Evolutionary conservation across 768 basidiomycete genomes (phyloP), one percentile per base, ranked within the genome.

Genomic region (Agrocybe pediades): DNA sequence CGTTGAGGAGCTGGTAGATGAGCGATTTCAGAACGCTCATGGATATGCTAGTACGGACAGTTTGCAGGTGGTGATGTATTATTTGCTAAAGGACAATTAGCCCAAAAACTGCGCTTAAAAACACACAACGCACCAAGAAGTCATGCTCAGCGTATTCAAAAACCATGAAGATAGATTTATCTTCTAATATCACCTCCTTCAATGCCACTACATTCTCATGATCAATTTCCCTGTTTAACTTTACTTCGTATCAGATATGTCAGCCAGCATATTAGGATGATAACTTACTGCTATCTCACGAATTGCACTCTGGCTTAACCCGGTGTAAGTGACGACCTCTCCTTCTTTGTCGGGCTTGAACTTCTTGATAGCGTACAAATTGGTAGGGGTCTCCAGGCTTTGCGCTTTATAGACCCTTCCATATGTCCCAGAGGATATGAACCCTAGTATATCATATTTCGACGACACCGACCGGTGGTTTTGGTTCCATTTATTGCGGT

Each of bases 261-360:
- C 23, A 42, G 19, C 9, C 33, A 13, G 33, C n/a, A n/a, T 36
- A 36, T 36, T 36, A 24, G 11, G 33, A 36, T 4, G n/a, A 4
- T 15, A 4, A 36, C 5, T 5, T 36, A 36, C 33, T 3, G 95
- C 92, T 58, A 98, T 98, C 71, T 99, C 96, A 54, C 96, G 80
- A 62, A 94, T 92, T 2, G 96, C 96, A 71, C 92, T 95, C 74
- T 99, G 96, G 68, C 92, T 95, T 62, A 99, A 94, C 2, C 96
- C 97, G 9, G 96, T 98, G 68, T 98, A 99, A 0, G 94, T 94
- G 49, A 89, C 74, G 1, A 95, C 86, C 66, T 98, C 97, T 20
- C 96, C 96, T 74, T 99, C 96, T 71, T 98, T 98, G 79, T 99
- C 97, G 0, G 96, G 97, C 67, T 99, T 99, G 78, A 98, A 98